Base-by-base conservation (phyloP, 1,139 yeast species). In the Kazachstania sp. region DNA sequence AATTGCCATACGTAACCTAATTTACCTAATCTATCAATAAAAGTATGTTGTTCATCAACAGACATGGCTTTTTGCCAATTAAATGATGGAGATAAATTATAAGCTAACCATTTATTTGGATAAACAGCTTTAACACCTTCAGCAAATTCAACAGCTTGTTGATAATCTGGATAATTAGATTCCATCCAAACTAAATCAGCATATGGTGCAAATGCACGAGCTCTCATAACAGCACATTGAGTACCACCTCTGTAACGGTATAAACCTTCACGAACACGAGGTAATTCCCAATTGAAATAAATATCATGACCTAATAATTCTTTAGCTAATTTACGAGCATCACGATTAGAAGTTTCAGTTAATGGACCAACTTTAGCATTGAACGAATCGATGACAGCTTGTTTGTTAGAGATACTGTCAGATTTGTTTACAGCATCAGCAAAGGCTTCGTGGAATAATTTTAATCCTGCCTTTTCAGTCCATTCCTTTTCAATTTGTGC, bases 141-240 rank as follows among this genome's bases (percentile, higher is more conserved):
- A 49, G 97, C 95, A 63, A 90, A 92, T 71, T 88, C 96, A 71
- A 83, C 79, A 56, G 97, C 97, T 74, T 92, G 97, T 52, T 74
- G 77, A 71, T 77, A 90, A 69, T 88, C 96, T 60, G 98, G 97
- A 58, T 86, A 79, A 69, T 94, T 92, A 54, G 95, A 85, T 75
- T 92, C 97, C 97, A 92, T 90, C 98, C 98, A 92, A 61, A 90
- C 83, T 74, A 92, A 77, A 71, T 92, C 98, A 49, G 95, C 88
- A 70, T 83, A 90, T 56, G 97, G 97, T 50, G 96, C 90, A 67
- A 77, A 92, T 39, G 96, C 95, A 66, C 95, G 82, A 57, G 95
- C 97, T 70, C 98, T 83, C 84, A 87, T 90, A 51, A 90, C 86
- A 48, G 97, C 96, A 76, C 97, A 88, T 74, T 87, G 92, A 53